phyloP scores from a whole-genome alignment of 352 stramenopile species.

The Aphanomyces astaci region DNA sequence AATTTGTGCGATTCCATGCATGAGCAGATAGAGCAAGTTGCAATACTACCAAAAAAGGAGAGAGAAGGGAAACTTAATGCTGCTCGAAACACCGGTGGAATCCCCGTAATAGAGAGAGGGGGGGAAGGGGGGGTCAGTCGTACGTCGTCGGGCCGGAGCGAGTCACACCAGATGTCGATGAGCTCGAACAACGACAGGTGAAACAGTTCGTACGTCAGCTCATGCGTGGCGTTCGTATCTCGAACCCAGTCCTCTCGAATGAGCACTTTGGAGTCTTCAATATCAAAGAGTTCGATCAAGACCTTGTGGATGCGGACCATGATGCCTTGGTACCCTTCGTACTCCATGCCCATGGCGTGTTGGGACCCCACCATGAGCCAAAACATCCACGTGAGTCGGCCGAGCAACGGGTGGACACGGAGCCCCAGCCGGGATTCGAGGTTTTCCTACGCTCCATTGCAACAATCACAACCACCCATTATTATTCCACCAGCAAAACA shows the following conservation, averaged over 20 bases:
- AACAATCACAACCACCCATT: neutral
- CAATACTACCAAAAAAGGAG: slow-evolving; percentile 2
- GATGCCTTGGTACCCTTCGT: slow-evolving; percentile 51
- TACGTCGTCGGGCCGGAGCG: slow-evolving; percentile 14
- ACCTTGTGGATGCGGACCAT: slow-evolving; percentile 70
- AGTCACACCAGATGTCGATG: slow-evolving; percentile 30
- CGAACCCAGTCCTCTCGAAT: slow-evolving; percentile 53
- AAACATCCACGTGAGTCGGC: slow-evolving; percentile 60
- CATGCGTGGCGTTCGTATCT: slow-evolving; percentile 40
- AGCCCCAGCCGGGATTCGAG: slow-evolving; percentile 52
- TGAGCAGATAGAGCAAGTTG: slow-evolving; percentile 21
- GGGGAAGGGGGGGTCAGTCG: neutral
- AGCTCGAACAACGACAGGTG: slow-evolving; percentile 81
- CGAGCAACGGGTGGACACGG: slow-evolving; percentile 50
- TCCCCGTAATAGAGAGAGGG: too few relatives aligned
- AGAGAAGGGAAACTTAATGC: neutral
- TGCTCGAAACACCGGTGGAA: too few relatives aligned
- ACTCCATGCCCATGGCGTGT: slow-evolving; percentile 33
- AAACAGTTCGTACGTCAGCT: slow-evolving; percentile 62
- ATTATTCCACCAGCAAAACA: neutral
- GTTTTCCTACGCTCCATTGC: slow-evolving; percentile 37
- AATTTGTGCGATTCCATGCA: slow-evolving; percentile 12
- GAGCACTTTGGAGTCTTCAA: slow-evolving; percentile 49
- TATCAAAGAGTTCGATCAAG: slow-evolving; percentile 68
- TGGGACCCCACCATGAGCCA: slow-evolving; percentile 39